phyloP scores from a whole-genome alignment of 768 basidiomycete genomes.

The Trametes cubensis region DNA sequence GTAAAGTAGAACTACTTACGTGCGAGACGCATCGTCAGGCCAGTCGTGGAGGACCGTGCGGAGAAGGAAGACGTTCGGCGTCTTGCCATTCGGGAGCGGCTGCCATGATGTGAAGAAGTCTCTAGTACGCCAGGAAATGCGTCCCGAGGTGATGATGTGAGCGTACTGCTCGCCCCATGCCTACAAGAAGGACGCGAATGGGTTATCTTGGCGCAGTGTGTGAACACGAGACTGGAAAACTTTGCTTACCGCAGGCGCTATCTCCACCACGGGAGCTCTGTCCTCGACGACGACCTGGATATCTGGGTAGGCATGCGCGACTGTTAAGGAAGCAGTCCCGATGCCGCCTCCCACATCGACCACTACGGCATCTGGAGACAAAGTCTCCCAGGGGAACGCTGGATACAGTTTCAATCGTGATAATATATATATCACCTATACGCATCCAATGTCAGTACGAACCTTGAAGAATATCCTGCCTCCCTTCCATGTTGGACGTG shows the following conservation, averaged over 20 bases:
- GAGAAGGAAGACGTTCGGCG: constrained; percentile 20
- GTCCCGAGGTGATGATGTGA: constrained; percentile 17
- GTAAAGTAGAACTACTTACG: not conserved
- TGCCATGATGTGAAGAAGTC: constrained; percentile 17
- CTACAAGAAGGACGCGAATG: no score
- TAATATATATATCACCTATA: no score
- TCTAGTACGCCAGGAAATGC: constrained; percentile 17
- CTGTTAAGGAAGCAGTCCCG: constrained; percentile 18
- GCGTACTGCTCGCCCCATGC: constrained; percentile 15
- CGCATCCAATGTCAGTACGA: no score
- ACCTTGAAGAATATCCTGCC: not conserved
- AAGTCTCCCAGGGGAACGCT: constrained; percentile 25
- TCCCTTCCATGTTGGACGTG: constrained; percentile 63
- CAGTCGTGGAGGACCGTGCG: constrained; percentile 21
- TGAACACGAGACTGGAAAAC: no score
- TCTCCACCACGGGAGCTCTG: constrained; percentile 30
- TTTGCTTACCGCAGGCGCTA: constrained; percentile 38
- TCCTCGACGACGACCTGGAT: constrained; percentile 25
- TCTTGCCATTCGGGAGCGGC: constrained; percentile 39
- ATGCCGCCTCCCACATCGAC: constrained; percentile 28
- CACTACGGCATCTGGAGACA: constrained; percentile 10
- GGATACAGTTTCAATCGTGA: not conserved
- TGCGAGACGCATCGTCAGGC: constrained; percentile 15
- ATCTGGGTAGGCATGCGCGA: constrained; percentile 21
- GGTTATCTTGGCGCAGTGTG: no score